Evolutionary conservation across 768 basidiomycete species (phyloP), one percentile per base, ranked within the genome.

Genomic region (Auriscalpium orientale): DNA sequence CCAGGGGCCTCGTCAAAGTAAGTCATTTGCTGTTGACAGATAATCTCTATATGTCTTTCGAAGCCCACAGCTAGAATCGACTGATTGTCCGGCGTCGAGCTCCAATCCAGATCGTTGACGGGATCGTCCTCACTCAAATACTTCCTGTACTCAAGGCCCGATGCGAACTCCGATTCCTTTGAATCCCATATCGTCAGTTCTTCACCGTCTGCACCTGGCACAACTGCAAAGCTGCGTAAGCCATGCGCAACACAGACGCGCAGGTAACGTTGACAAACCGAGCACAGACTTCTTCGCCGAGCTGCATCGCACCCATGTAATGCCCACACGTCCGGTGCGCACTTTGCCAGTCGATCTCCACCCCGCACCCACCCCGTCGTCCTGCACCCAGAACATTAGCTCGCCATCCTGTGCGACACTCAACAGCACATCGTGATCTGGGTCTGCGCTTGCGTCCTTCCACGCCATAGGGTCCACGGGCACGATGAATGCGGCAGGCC

Each of bases 151-250:
- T 97, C 95, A 49, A 95, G 73, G 2, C 95, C 95, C 5, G 89
- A 87, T 8, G 91, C 84, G 69, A 98, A 98, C 69, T 95, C 91
- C 16, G 90, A 94, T 68, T 90, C 89, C 51, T 87, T 87, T 0
- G 94, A 97, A 69, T 98, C 93, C 95, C 95, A 98, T 16, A 98
- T 92, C 0, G 92, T 93, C 47, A 98, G 70, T 65, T 95, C 91
- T 56, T 89, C 79, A 0, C 86, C 87, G 18, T 81, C 79, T 0
- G 75, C 63, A 15, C 72, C 67, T 5, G 78, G 72, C 13, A 86
- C 82, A 58, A 92, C 91, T 93, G 28, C 28, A 53, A 22, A 49
- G 20, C 6, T 8, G 15, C 18, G 15, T 56, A 43, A 12, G 21
- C 53, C 33, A 58, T 13, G 28, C 13, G 51, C 49, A 15, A 48